A percentile compares a stretch with the other conserved stretches of the same genome.
Evolutionary conservation across 2,329 filamentous ascomycete species (phyloP).

Genomic region (Sporothrix variecibatus): DNA sequence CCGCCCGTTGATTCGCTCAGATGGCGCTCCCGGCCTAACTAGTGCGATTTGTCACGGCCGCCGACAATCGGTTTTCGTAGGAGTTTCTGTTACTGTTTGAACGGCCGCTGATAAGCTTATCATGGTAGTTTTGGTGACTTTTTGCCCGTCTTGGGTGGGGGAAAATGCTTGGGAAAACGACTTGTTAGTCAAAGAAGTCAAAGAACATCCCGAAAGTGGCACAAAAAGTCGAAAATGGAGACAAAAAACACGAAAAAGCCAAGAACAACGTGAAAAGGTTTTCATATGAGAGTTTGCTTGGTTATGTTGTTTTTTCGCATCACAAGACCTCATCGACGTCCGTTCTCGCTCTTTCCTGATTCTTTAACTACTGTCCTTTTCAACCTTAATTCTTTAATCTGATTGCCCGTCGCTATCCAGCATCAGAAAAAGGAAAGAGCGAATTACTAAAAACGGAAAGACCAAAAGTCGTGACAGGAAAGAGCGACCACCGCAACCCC

Average conservation of each 20-base stretch:
- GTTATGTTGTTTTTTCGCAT: no score
- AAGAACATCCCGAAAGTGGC: not conserved
- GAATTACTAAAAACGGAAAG: not conserved
- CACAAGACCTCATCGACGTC: no score
- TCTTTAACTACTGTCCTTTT: not conserved
- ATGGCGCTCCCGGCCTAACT: not conserved
- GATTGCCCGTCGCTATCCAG: not conserved
- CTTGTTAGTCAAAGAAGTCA: constrained; percentile 1
- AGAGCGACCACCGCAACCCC: not conserved
- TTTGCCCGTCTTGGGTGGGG: not conserved
- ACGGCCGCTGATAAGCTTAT: constrained; percentile 21
- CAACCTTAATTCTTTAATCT: not conserved
- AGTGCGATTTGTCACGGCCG: constrained; percentile 21
- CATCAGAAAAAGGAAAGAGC: not conserved
- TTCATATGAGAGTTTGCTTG: not conserved
- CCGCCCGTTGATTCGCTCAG: not conserved
- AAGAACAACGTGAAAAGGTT: not conserved
- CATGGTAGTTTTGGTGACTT: not conserved
- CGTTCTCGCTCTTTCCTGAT: not conserved
- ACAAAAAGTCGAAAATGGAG: not conserved
- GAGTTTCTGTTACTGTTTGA: not conserved
- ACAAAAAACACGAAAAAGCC: not conserved
- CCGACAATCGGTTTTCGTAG: constrained; percentile 12
- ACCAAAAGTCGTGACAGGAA: not conserved
- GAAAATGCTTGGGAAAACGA: not conserved